These are phyloP conservation scores for Candida orba DNA, from an alignment of 805 yeast species.

Conservation along the genomic window DNA sequence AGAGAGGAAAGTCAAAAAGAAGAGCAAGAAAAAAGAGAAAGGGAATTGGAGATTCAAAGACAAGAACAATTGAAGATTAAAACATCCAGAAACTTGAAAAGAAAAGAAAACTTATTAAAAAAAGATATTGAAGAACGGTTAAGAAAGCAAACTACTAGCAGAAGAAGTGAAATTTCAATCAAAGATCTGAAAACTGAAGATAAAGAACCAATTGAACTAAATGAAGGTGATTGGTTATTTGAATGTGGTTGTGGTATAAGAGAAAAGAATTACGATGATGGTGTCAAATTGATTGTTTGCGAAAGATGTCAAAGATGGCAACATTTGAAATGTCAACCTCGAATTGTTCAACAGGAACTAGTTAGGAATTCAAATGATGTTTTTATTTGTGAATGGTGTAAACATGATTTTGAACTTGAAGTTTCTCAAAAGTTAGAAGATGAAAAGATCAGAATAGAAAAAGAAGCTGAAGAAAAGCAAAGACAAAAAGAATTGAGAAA, in stretches of 20 bases:
- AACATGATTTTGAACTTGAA: slow-evolving; percentile 21
- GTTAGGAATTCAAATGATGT: slow-evolving; percentile 21
- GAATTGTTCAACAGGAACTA: slow-evolving; percentile 21
- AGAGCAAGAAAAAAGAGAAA: slow-evolving; percentile 36
- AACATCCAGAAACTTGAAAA: slow-evolving; percentile 26
- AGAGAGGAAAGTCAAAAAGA: slow-evolving; percentile 50
- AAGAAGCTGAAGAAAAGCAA: slow-evolving; percentile 16
- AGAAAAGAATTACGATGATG: slow-evolving; percentile 30
- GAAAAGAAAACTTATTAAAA: slow-evolving; percentile 16
- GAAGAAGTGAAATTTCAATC: slow-evolving; percentile 11
- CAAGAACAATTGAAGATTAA: slow-evolving; percentile 37
- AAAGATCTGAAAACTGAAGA: slow-evolving; percentile 25
- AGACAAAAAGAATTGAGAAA: slow-evolving; percentile 19
- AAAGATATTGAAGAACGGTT: slow-evolving; percentile 22
- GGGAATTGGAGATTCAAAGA: slow-evolving; percentile 12
- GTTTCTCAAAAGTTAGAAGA: slow-evolving; percentile 16
- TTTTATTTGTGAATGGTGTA: slow-evolving; percentile 24
- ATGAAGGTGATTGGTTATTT: slow-evolving; percentile 31
- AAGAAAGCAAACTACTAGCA: slow-evolving; percentile 12
- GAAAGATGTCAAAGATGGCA: slow-evolving; percentile 33
- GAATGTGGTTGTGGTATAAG: slow-evolving; percentile 32
- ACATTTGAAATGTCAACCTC: slow-evolving; percentile 29
- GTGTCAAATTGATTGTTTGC: slow-evolving; percentile 28
- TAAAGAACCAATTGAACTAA: slow-evolving; percentile 21
- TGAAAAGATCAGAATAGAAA: slow-evolving; percentile 14